phyloP scores from a whole-genome alignment of 495 filamentous ascomycete genomes.

The Penicillium arizonense region DNA sequence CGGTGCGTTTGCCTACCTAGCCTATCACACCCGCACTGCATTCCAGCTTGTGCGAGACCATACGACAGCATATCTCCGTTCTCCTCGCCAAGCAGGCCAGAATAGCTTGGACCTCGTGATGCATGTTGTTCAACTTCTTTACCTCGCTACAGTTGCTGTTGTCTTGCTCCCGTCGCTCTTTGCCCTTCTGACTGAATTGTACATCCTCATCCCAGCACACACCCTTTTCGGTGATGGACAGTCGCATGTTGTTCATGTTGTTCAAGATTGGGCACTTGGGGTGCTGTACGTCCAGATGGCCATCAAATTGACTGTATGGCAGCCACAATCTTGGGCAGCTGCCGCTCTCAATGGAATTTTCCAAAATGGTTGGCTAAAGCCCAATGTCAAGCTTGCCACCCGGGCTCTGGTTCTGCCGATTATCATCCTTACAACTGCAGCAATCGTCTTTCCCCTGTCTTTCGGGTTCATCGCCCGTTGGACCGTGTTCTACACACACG shows the following conservation, averaged over 20 bases:
- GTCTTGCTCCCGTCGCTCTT: slow-evolving; percentile 81
- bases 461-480: slow-evolving; percentile 46
- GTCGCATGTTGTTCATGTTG: slow-evolving; percentile 76
- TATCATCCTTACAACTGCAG: slow-evolving; percentile 51
- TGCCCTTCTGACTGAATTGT: slow-evolving; percentile 80
- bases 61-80: slow-evolving; percentile 30
- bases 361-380: slow-evolving; percentile 76
- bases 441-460: slow-evolving; percentile 58
- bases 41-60: slow-evolving; percentile 35
- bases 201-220: slow-evolving; percentile 83
- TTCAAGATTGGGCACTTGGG: slow-evolving; percentile 93
- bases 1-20: slow-evolving; percentile 59
- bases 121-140: slow-evolving; percentile 50
- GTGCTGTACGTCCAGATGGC: slow-evolving; percentile 88
- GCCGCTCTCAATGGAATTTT: slow-evolving; percentile 72
- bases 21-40: slow-evolving; percentile 51
- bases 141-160: slow-evolving; percentile 68
- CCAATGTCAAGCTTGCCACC: slow-evolving; percentile 75
- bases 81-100: slow-evolving; percentile 26
- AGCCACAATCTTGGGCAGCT: slow-evolving; percentile 65
- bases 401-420: slow-evolving; percentile 78
- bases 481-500: slow-evolving; percentile 37
- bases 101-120: slow-evolving; percentile 14
- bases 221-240: slow-evolving; percentile 62
- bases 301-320: slow-evolving; percentile 65